Evolutionary conservation across 1,284 basidiomycete genomes (phyloP).

Genomic region (Athelia sp.): DNA sequence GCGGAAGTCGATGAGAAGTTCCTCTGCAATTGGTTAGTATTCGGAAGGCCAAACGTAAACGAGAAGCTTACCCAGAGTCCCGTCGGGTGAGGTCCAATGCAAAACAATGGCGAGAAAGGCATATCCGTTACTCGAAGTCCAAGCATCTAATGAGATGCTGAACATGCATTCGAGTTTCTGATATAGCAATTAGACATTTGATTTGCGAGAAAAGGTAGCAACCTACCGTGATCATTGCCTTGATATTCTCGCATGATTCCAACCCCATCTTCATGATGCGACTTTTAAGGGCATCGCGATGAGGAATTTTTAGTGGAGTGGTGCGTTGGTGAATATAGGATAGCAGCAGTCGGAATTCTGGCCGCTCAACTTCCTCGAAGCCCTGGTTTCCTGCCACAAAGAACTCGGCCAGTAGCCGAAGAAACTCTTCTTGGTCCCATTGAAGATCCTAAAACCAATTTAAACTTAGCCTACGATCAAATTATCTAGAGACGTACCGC

Average conservation of each 20-base stretch:
- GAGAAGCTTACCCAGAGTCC: constrained; percentile 10
- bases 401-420: constrained; percentile 16
- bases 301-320: background rate
- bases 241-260: constrained; percentile 7
- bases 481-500: background rate
- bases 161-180: constrained; percentile 17
- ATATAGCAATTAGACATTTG: too few species aligned
- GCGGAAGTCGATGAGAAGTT: constrained; percentile 2
- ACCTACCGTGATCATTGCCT: constrained; percentile 10
- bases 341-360: constrained; percentile 12
- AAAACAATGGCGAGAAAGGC: constrained; percentile 20
- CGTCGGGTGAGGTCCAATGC: constrained; percentile 17
- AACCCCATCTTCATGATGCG: constrained; percentile 12
- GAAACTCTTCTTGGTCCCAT: constrained; percentile 11
- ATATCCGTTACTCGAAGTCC: constrained; percentile 20
- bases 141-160: constrained; percentile 19
- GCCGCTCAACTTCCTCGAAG: constrained; percentile 16
- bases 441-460: background rate
- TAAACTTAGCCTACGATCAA: background rate
- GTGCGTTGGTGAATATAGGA: constrained; percentile 9
- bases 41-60: too few species aligned
- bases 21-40: background rate
- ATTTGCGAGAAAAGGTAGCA: background rate
- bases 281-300: background rate
- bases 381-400: constrained; percentile 16